Base-by-base conservation (phyloP, 179 eudicot species). In the Corrigiola litoralis region DNA sequence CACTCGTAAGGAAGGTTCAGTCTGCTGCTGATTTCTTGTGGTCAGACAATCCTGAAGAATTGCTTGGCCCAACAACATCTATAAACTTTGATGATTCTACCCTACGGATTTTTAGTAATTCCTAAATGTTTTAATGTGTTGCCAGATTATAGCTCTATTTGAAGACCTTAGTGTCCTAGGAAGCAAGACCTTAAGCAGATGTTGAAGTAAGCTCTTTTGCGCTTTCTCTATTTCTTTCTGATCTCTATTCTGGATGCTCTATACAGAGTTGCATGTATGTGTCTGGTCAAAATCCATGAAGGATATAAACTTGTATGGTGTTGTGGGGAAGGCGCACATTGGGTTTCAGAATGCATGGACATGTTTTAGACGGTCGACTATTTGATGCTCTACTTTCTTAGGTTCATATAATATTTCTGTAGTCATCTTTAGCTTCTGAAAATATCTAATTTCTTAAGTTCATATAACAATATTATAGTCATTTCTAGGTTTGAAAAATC, bases 101-200 rank as follows among this genome's bases (percentile, higher is more conserved):
- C 12, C 21, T 34, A 33, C 28, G 34, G 18, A 29, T 7, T 29
- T 44, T 28, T 31, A 32, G 61, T 73, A 47, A 77, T 56, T 38
- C 29, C 17, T 60, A 47, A 46, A 20, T 16, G 18, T n/a, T 51
- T n/a, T 64, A 12, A 33, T 68, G 45, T 23, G 27, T 66, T 72
- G 38, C 61, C 69, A 92, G 98, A 79, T 90, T 29, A 80, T 74
- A 76, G 71, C 81, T 49, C 80, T 90, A 6, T 92, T 97, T 77
- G 97, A 92, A 58, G 98, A 92, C 72, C 75, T 92, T 58, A 85
- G 85, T 73, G 95, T 92, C 40, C 63, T 90, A 65, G 92, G 86
- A 62, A 92, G 82, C 90, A 90, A 75, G 98, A 92, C 75, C 90
- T 92, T 79, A 92, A 86, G 80, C 84, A 90, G 70, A 86, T 92